Conservation (phyloP, 257 asterid species). For the Scutellaria minor region DNA sequence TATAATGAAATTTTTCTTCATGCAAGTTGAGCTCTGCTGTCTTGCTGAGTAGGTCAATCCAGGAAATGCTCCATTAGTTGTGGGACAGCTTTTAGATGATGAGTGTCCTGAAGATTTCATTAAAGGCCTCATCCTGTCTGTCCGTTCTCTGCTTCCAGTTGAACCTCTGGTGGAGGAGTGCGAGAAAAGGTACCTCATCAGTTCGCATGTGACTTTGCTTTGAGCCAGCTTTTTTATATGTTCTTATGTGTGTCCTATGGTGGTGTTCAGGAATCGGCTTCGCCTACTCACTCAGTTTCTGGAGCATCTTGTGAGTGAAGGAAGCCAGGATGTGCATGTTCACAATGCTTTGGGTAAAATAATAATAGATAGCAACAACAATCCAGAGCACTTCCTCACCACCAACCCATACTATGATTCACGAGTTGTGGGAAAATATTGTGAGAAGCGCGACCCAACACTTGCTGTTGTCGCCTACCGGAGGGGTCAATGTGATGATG, state of each 20-base stretch:
- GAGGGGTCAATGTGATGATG: slow-evolving; percentile 97
- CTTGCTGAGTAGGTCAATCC: slow-evolving; percentile 77
- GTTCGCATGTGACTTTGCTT: slow-evolving; percentile 8
- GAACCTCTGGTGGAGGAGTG: slow-evolving; percentile 96
- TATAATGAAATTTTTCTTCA: slow-evolving; percentile 12
- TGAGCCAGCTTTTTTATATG: slow-evolving; percentile 8
- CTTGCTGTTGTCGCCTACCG: slow-evolving; percentile 97
- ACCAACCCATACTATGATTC: slow-evolving; percentile 95
- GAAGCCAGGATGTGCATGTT: slow-evolving; percentile 97
- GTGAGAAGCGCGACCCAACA: slow-evolving; percentile 98
- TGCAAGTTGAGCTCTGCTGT: slow-evolving; percentile 18
- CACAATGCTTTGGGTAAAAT: slow-evolving; percentile 98
- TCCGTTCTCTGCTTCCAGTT: slow-evolving; percentile 93
- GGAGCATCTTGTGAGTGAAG: slow-evolving; percentile 99
- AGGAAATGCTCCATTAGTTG: slow-evolving; percentile 95
- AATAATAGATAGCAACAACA: slow-evolving; percentile 93
- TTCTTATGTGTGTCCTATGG: slow-evolving; percentile 33
- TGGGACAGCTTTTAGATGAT: slow-evolving; percentile 93
- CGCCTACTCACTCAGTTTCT: slow-evolving; percentile 91
- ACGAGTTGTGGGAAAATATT: slow-evolving; percentile 92
- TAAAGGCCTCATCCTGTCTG: slow-evolving; percentile 91
- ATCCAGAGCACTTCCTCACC: slow-evolving; percentile 97
- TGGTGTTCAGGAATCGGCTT: slow-evolving; percentile 76
- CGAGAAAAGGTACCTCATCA: slow-evolving; percentile 73
- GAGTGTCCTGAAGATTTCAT: slow-evolving; percentile 97